Conservation (phyloP, 345 rosid species). For the Eucalyptus lansdowneana region DNA sequence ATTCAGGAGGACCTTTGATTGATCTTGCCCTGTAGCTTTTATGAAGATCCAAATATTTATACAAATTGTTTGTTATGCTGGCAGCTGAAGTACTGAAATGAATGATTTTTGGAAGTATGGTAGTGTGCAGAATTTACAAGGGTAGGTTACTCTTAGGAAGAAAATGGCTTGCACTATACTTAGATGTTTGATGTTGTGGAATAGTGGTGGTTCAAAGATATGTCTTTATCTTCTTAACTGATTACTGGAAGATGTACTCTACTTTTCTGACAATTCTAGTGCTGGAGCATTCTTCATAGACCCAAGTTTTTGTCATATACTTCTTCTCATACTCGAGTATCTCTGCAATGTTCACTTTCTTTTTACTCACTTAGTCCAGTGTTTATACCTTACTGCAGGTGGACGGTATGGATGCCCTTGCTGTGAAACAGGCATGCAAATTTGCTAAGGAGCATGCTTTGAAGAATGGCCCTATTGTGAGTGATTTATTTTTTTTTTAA, state of each 20-base stretch:
- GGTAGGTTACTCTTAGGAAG: neutral
- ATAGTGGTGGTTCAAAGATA: neutral
- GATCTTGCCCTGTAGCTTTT: neutral
- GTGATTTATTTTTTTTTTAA: constrained; percentile 2
- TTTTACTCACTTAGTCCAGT: neutral
- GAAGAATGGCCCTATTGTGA: constrained; percentile 94
- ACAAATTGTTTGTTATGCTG: neutral
- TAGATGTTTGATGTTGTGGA: neutral
- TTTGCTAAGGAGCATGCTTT: constrained; percentile 85
- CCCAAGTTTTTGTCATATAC: neutral
- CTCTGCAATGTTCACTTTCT: neutral
- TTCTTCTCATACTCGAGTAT: neutral
- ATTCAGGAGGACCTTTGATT: neutral
- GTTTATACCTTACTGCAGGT: constrained; percentile 24
- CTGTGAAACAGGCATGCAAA: constrained; percentile 95
- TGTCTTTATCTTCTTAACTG: neutral
- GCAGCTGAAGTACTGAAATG: neutral
- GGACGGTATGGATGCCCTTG: constrained; percentile 97
- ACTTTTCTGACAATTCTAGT: neutral
- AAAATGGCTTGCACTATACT: neutral
- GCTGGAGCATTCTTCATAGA: neutral
- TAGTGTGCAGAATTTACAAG: neutral
- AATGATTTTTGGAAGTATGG: neutral
- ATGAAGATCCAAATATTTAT: neutral
- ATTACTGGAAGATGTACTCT: neutral